These are phyloP conservation scores for Penicillium sp. DNA, from an alignment of 2,329 filamentous ascomycete species.

Conservation along the genomic window DNA sequence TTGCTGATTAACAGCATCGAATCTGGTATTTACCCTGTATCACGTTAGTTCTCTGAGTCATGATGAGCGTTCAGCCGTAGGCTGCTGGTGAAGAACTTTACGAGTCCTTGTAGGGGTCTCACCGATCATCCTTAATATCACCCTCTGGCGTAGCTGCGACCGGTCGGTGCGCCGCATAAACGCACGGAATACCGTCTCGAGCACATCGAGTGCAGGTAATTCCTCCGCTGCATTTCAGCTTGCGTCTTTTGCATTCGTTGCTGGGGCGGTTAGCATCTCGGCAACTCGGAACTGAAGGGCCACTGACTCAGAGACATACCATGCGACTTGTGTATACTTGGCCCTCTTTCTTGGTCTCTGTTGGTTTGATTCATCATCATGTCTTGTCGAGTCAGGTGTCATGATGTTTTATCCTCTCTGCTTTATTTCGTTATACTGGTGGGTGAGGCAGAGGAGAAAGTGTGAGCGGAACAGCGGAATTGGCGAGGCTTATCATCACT, in stretches of 20 bases:
- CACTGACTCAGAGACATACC: slow-evolving; percentile 20
- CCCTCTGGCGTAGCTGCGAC: slow-evolving; percentile 3
- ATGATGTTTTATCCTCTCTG: neutral
- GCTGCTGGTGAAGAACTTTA: neutral
- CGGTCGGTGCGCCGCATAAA: slow-evolving; percentile 65
- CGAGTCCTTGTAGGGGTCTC: neutral
- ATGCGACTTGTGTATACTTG: slow-evolving; percentile 38
- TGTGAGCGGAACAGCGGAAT: neutral
- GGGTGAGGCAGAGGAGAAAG: neutral
- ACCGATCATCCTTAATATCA: slow-evolving; percentile 23
- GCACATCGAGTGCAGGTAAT: slow-evolving; percentile 66
- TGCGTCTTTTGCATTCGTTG: slow-evolving; percentile 73
- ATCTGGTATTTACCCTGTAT: slow-evolving; percentile 18
- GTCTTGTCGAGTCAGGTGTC: neutral
- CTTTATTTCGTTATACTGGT: neutral
- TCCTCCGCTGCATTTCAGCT: slow-evolving; percentile 74
- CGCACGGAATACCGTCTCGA: slow-evolving; percentile 61
- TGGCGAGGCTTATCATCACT: neutral
- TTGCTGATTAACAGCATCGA: slow-evolving; percentile 28
- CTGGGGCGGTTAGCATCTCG: slow-evolving; percentile 38
- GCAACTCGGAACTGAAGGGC: neutral
- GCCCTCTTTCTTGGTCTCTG: slow-evolving; percentile 28
- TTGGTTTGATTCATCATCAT: neutral
- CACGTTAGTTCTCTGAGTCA: neutral
- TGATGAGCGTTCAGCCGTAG: neutral